Conservation (phyloP, 2,329 filamentous ascomycete genomes). For the Rhytidhysteron rufulum region DNA sequence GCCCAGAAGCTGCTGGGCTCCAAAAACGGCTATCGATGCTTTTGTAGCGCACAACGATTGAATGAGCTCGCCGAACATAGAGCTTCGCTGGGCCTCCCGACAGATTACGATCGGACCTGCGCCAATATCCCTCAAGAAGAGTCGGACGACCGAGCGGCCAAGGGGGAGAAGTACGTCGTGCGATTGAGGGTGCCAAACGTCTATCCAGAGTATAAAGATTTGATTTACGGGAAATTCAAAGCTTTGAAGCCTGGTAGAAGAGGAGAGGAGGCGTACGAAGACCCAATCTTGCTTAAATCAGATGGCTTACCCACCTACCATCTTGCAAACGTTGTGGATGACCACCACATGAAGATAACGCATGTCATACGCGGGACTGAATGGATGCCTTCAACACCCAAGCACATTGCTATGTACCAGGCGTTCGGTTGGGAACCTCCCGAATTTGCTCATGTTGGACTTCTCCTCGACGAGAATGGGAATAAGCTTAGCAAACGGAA, state of each 20-base stretch:
- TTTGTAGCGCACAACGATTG: slow-evolving; percentile 73
- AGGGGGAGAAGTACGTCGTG: slow-evolving; percentile 70
- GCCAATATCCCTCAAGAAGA: slow-evolving; percentile 62
- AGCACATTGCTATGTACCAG: slow-evolving; percentile 57
- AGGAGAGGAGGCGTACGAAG: slow-evolving; percentile 57
- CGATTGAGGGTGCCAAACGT: slow-evolving; percentile 64
- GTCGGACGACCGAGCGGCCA: slow-evolving; percentile 64
- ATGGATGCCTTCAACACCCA: slow-evolving; percentile 93
- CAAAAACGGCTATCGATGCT: slow-evolving; percentile 85
- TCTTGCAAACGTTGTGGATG: slow-evolving; percentile 94
- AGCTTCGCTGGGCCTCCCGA: slow-evolving; percentile 55
- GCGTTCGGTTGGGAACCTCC: slow-evolving; percentile 49
- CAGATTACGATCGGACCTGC: slow-evolving; percentile 71
- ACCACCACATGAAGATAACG: slow-evolving; percentile 91
- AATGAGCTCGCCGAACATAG: slow-evolving; percentile 62
- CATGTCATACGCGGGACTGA: slow-evolving; percentile 94
- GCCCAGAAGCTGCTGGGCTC: slow-evolving; percentile 64
- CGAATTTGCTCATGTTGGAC: slow-evolving; percentile 46
- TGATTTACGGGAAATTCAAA: slow-evolving; percentile 65
- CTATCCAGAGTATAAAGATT: slow-evolving; percentile 66
- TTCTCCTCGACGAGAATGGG: slow-evolving; percentile 45
- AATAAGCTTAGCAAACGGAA: slow-evolving; percentile 74
- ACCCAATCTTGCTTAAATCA: slow-evolving; percentile 85
- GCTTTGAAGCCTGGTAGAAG: slow-evolving; percentile 35
- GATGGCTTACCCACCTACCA: slow-evolving; percentile 96